phyloP scores from a whole-genome alignment of 495 filamentous ascomycete genomes.

The Rhypophila decipiens region DNA sequence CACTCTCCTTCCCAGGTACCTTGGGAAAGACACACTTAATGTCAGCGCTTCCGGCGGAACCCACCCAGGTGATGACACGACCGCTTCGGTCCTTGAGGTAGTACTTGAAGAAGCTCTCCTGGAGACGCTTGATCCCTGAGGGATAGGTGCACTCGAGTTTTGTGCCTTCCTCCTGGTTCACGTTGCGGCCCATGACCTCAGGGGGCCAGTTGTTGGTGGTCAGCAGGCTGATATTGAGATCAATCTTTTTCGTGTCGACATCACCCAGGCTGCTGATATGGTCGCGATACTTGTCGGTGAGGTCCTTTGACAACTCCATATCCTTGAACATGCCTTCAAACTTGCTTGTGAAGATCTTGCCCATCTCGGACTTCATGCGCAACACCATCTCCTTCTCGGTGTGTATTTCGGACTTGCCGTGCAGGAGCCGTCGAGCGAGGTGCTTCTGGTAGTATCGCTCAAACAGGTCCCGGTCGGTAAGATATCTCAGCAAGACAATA shows the following conservation, averaged over 20 bases:
- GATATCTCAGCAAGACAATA: conserved; percentile 75
- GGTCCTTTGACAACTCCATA: conserved; percentile 82
- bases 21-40: conserved; percentile 73
- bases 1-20: conserved; percentile 54
- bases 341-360: conserved; percentile 86
- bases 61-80: conserved; percentile 76
- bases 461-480: conserved; percentile 91
- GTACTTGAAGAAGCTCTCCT: conserved; percentile 82
- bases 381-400: conserved; percentile 93
- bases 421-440: conserved; percentile 75
- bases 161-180: conserved; percentile 40
- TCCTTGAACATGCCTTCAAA: conserved; percentile 98
- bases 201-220: conserved; percentile 93
- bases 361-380: conserved; percentile 91
- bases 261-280: conserved; percentile 60
- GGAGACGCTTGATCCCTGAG: conserved; percentile 64
- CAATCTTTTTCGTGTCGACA: conserved; percentile 59
- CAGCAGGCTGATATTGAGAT: conserved; percentile 76
- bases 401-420: conserved; percentile 78
- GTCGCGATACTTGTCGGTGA: conserved; percentile 67
- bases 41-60: conserved; percentile 68
- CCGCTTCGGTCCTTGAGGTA: conserved; percentile 86
- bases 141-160: conserved; percentile 62
- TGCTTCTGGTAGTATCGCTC: conserved; percentile 99
- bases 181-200: conserved; percentile 61